Conservation (phyloP, 352 stramenopile genomes). For the Globisporangium cylindrosporum region DNA sequence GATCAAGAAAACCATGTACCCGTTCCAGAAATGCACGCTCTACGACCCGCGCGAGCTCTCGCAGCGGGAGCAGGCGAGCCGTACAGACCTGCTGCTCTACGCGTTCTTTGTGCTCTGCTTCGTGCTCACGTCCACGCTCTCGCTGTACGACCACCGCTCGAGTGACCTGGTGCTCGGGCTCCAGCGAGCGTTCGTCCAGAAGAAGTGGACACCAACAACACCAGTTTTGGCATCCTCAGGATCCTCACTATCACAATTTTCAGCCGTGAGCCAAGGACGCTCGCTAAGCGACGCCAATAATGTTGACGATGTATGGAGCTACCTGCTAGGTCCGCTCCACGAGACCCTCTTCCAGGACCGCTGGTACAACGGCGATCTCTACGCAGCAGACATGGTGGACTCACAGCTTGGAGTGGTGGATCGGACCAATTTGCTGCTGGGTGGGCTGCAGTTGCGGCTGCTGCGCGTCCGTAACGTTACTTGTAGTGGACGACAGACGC, state of each 20-base stretch:
- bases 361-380: constrained; percentile 62
- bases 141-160: constrained; percentile 41
- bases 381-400: constrained; percentile 34
- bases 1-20: constrained; percentile 59
- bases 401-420: constrained; percentile 51
- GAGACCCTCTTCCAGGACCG: constrained; percentile 40
- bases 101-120: constrained; percentile 46
- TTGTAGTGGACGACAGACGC: constrained; percentile 9
- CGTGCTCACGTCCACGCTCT: constrained; percentile 38
- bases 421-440: constrained; percentile 51
- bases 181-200: constrained; percentile 21
- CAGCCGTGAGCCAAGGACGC: not conserved
- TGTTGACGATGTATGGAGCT: constrained; percentile 55
- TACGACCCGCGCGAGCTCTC: constrained; percentile 51
- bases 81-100: constrained; percentile 38
- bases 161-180: constrained; percentile 36
- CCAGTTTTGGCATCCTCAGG: not conserved
- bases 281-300: constrained; percentile 36
- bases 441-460: constrained; percentile 49
- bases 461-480: constrained; percentile 36
- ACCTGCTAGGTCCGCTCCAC: constrained; percentile 38
- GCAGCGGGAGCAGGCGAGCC: constrained; percentile 41
- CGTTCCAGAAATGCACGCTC: constrained; percentile 70
- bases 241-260: not conserved
- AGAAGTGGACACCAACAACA: not conserved